Base-by-base conservation (phyloP, 108 stramenopile genomes). In the Nitzschia palea region DNA sequence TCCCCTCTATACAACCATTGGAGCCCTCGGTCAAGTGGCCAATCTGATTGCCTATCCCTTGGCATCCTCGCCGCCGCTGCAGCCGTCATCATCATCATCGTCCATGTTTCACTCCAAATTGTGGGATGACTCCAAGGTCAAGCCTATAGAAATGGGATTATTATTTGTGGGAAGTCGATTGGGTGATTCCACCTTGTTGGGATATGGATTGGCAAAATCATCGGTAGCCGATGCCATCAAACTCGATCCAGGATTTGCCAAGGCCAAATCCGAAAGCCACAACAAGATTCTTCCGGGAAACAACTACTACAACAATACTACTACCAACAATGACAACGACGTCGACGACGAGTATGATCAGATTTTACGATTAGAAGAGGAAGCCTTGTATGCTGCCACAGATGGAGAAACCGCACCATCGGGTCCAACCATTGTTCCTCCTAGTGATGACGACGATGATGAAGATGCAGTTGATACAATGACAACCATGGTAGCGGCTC, bases 111-210 rank as follows among this genome's bases (percentile, higher is more conserved):
- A 65, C 1, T 35, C 20, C 22, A 53, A 48, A 25, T 3, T 53
- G 10, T 3, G 8, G 8, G 45, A 52, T 14, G 30, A 36, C 6
- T 35, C 65, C 12, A 62, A 51, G 33, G 25, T 15, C 18, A 62
- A 31, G 52, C 18, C 50, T 8, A 36, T 73, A 33, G 56, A 81
- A 22, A 70, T 80, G 33, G 93, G 93, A 0, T 37, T 94, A 12
- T 28, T 94, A 15, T 88, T 91, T 57, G 80, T 84, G 5, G 93
- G 87, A 37, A 91, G 89, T 55, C 85, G 93, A 51, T 55, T 91
- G 57, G 93, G 93, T 55, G 88, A 94, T 71, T 89, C 88, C 18
- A 79, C 85, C 37, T 65, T 94, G 23, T 73, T 94, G 20, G 82
- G 84, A n/a, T 91, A 80, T 76, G 79, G 81, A 15, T 52, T 88